Evolutionary conservation across 2,329 filamentous ascomycete species (phyloP).

Genomic region (Neofusicoccum parvum): DNA sequence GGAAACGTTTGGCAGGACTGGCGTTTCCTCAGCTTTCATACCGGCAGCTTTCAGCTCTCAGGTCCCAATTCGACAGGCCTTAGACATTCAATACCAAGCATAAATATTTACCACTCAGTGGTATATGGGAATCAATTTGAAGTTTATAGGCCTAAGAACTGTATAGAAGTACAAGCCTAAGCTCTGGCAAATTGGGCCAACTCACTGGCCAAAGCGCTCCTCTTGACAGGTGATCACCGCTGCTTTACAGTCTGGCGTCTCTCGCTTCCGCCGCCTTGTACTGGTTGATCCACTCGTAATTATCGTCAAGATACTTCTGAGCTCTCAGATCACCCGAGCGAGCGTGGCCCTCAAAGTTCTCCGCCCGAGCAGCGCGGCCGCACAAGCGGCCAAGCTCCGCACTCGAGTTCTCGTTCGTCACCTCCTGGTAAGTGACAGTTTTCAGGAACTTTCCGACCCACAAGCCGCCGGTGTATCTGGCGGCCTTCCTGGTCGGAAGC

Average conservation of each 20-base stretch:
- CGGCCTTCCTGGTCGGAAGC: constrained; percentile 52
- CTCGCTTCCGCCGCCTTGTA: neutral
- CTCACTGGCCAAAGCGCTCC: too few species aligned
- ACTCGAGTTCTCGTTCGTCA: constrained; percentile 46
- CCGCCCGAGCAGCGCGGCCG: constrained; percentile 52
- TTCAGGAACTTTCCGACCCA: constrained; percentile 59
- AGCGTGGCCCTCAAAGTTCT: constrained; percentile 58
- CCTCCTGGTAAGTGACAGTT: constrained; percentile 58
- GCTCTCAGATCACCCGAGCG: constrained; percentile 54
- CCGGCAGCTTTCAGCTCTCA: too few species aligned
- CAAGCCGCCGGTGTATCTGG: constrained; percentile 54
- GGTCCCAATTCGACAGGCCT: too few species aligned
- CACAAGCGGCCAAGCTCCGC: constrained; percentile 53
- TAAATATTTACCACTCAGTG: too few species aligned
- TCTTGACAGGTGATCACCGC: too few species aligned
- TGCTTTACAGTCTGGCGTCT: neutral
- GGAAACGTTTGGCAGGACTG: too few species aligned
- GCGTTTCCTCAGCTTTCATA: too few species aligned
- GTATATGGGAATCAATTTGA: too few species aligned
- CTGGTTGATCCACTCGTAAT: constrained; percentile 44
- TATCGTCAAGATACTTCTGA: constrained; percentile 45
- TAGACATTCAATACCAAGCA: too few species aligned
- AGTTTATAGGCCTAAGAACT: too few species aligned
- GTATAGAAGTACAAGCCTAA: too few species aligned
- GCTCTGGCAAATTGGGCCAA: too few species aligned